A percentile compares a stretch with the other conserved stretches of the same genome.
Evolutionary conservation across 139 green algal species (phyloP).

Genomic region (Pleodorina starrii): DNA sequence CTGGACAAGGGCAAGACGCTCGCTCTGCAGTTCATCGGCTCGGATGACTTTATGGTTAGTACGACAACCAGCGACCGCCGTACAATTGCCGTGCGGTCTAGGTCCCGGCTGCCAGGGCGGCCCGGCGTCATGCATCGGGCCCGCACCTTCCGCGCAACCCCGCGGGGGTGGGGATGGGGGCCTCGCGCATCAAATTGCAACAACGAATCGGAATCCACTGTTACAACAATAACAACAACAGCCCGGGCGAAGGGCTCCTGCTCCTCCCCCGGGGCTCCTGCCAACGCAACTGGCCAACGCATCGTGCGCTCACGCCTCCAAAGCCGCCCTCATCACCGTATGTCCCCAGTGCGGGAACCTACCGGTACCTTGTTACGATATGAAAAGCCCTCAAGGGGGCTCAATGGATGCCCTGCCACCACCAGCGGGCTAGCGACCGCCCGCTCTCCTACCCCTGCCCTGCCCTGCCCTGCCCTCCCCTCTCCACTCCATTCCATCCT

Average conservation of each 20-base stretch:
- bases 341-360: too few species aligned
- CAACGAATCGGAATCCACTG: neutral
- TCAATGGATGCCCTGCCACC: too few species aligned
- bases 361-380: too few species aligned
- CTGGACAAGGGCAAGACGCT: neutral
- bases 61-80: neutral
- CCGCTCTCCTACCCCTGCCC: too few species aligned
- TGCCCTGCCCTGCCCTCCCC: neutral
- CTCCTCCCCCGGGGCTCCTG: too few species aligned
- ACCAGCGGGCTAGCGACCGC: neutral
- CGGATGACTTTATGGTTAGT: neutral
- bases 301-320: too few species aligned
- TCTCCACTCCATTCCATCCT: neutral
- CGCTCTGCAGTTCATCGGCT: neutral
- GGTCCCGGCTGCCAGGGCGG: neutral
- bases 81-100: neutral
- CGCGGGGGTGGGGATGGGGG: neutral
- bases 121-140: neutral
- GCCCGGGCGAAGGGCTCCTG: too few species aligned
- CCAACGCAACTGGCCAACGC: too few species aligned
- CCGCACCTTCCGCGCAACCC: neutral
- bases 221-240: neutral
- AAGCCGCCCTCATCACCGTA: too few species aligned
- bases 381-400: too few species aligned
- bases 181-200: neutral